Conservation (phyloP, 768 basidiomycete genomes). For the Crepidotus variabilis region DNA sequence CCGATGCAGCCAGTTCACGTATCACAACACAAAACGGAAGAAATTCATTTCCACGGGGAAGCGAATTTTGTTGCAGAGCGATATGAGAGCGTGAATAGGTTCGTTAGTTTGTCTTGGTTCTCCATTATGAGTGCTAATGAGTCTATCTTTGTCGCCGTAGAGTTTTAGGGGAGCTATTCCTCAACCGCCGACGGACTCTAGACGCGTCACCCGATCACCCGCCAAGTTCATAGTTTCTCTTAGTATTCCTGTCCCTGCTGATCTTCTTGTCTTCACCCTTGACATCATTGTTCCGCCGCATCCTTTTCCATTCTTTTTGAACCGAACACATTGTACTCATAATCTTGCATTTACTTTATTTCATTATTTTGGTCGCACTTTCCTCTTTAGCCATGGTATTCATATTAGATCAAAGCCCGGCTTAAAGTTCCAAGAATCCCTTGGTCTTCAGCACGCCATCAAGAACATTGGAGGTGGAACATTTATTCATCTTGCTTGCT, state of each 20-base stretch:
- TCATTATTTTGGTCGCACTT: no score
- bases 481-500: constrained; percentile 1
- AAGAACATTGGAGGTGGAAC: neutral
- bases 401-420: no score
- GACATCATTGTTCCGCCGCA: no score
- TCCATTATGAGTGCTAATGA: neutral
- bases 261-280: no score
- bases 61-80: constrained; percentile 45
- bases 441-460: neutral
- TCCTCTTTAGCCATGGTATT: no score
- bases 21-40: constrained; percentile 5
- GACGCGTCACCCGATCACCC: neutral
- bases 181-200: constrained; percentile 46
- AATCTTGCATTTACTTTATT: no score
- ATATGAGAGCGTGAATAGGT: constrained; percentile 68
- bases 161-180: constrained; percentile 59
- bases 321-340: no score
- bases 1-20: neutral
- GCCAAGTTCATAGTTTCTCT: neutral
- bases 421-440: no score
- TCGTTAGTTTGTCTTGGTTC: constrained; percentile 8
- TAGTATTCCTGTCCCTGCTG: neutral
- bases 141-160: constrained; percentile 28
- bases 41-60: constrained; percentile 30
- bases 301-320: no score